Conservation (phyloP, 768 basidiomycete genomes). For the Tephrocybe sp. region DNA sequence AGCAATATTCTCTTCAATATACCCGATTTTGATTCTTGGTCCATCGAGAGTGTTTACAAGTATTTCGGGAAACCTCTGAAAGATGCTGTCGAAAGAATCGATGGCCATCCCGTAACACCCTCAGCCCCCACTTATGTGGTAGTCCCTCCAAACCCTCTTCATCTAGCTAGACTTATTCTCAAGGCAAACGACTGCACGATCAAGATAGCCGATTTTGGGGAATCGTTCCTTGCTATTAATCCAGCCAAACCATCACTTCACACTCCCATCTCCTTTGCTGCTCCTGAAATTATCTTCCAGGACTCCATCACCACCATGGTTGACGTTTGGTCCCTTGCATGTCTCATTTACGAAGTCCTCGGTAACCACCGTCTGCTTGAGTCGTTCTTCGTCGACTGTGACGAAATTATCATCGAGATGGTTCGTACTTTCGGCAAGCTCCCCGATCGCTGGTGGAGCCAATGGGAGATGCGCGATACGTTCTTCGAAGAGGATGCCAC, state of each 20-base stretch:
- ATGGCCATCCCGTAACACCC: constrained; percentile 2
- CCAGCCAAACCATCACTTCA: not conserved
- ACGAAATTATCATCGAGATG: constrained; percentile 6
- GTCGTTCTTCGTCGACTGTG: constrained; percentile 3
- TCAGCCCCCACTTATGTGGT: constrained; percentile 6
- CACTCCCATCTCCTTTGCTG: constrained; percentile 6
- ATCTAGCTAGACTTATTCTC: constrained; percentile 2
- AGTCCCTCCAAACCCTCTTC: not conserved
- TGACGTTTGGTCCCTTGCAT: constrained; percentile 5
- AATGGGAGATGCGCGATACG: not conserved
- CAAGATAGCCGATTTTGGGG: constrained; percentile 12
- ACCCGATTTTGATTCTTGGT: constrained; percentile 7
- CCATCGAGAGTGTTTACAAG: constrained; percentile 5
- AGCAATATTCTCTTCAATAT: not conserved
- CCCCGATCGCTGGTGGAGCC: constrained; percentile 4
- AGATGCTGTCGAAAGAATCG: not conserved
- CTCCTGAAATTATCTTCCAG: constrained; percentile 7
- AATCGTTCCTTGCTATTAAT: constrained; percentile 7
- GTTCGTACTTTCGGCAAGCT: constrained; percentile 6
- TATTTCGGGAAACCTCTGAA: constrained; percentile 2
- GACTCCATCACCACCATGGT: not conserved
- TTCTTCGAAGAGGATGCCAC: constrained; percentile 3
- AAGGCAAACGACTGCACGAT: not conserved
- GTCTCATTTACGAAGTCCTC: constrained; percentile 6
- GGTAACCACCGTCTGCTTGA: constrained; percentile 1